phyloP scores from a whole-genome alignment of 768 basidiomycete species.

The Amanita phalloides region DNA sequence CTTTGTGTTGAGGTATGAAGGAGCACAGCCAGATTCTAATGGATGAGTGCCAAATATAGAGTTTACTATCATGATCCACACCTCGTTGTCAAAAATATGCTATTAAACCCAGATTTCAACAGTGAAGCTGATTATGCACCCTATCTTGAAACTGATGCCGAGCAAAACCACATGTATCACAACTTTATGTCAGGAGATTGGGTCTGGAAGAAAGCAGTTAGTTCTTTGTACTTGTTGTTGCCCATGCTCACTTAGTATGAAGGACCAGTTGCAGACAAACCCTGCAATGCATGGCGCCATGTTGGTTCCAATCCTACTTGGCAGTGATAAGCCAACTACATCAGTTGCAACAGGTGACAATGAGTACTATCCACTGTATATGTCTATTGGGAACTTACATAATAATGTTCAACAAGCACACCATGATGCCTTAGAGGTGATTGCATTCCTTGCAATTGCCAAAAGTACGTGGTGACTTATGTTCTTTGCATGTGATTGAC shows the following conservation, averaged over 20 bases:
- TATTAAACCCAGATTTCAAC: background rate
- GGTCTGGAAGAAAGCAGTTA: constrained; percentile 7
- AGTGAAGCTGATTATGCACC: background rate
- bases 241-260: background rate
- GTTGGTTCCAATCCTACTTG: constrained; percentile 15
- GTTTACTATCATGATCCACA: background rate
- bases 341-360: constrained; percentile 20
- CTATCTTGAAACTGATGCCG: background rate
- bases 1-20: constrained; percentile 10
- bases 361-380: constrained; percentile 19
- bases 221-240: background rate
- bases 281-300: constrained; percentile 14
- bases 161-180: background rate
- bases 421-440: constrained; percentile 8
- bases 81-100: background rate
- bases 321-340: constrained; percentile 24
- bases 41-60: background rate
- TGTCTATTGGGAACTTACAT: constrained; percentile 10
- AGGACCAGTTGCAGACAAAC: constrained; percentile 13
- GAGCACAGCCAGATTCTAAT: constrained; percentile 6
- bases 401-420: constrained; percentile 12
- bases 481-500: background rate
- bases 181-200: constrained; percentile 8
- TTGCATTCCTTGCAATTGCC: constrained; percentile 13
- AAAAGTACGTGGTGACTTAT: constrained; percentile 12